A percentile compares a stretch with the other conserved stretches of the same genome.
These are phyloP conservation scores for Blastomyces parvus DNA, from an alignment of 2,329 filamentous ascomycete species.

Conservation along the genomic window DNA sequence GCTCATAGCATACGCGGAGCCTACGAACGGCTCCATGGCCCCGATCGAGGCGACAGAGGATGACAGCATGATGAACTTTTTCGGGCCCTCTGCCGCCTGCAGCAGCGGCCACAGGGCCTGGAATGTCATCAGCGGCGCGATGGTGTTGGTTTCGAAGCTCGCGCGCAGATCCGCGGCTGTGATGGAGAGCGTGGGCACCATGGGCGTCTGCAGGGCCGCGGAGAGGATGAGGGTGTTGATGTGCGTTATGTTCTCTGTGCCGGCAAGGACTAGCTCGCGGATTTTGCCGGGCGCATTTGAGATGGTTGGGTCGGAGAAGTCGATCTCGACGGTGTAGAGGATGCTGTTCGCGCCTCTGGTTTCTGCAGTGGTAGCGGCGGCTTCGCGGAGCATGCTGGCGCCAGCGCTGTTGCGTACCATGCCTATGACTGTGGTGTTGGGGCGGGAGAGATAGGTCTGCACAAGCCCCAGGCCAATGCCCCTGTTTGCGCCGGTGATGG, in stretches of 20 bases:
- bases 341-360: slow-evolving; percentile 11
- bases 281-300: slow-evolving; percentile 11
- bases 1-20: slow-evolving; percentile 20
- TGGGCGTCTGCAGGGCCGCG: slow-evolving; percentile 45
- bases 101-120: slow-evolving; percentile 19
- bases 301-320: slow-evolving; percentile 17
- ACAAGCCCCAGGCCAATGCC: slow-evolving; percentile 22
- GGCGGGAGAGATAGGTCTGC: slow-evolving; percentile 18
- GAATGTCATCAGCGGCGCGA: slow-evolving; percentile 26
- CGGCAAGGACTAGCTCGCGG: not conserved
- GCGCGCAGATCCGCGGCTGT: slow-evolving; percentile 16
- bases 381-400: slow-evolving; percentile 11
- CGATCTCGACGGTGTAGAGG: slow-evolving; percentile 17
- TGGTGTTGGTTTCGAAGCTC: slow-evolving; percentile 23
- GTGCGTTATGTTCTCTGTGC: slow-evolving; percentile 17
- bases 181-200: slow-evolving; percentile 43
- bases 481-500: slow-evolving; percentile 24
- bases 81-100: not conserved
- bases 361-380: not conserved
- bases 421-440: slow-evolving; percentile 19
- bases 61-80: slow-evolving; percentile 18
- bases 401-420: slow-evolving; percentile 17
- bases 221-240: slow-evolving; percentile 22
- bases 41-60: slow-evolving; percentile 21
- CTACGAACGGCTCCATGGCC: slow-evolving; percentile 15